phyloP scores from a whole-genome alignment of 352 stramenopile genomes.

The Phytophthora pistaciae region DNA sequence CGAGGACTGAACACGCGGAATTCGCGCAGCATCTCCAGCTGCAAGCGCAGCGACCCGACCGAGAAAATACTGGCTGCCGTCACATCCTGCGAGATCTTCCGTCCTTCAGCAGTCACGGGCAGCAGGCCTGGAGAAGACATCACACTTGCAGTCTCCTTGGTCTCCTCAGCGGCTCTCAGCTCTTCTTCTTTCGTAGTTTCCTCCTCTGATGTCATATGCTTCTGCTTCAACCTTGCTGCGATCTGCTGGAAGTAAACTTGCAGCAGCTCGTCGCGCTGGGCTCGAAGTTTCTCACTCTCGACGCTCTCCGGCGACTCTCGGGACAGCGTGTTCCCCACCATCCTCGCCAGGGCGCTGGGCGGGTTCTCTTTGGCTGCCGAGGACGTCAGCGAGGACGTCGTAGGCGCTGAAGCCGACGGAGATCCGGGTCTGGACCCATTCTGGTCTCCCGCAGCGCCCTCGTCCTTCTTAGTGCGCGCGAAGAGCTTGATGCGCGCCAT shows the following conservation, averaged over 20 bases:
- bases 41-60: conserved; percentile 63
- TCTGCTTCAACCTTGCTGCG: conserved; percentile 22
- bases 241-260: conserved; percentile 53
- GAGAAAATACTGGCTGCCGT: conserved; percentile 53
- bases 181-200: background rate
- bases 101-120: background rate
- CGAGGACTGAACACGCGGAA: conserved; percentile 50
- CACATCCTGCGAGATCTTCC: conserved; percentile 25
- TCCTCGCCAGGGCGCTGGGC: conserved; percentile 44
- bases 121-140: background rate
- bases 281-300: conserved; percentile 42
- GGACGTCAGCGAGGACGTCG: conserved; percentile 1
- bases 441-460: background rate
- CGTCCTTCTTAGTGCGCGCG: conserved; percentile 14
- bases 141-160: background rate
- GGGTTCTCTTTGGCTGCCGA: conserved; percentile 33
- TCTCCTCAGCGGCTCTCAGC: background rate
- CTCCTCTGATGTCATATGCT: background rate
- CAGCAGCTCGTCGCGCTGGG: conserved; percentile 51
- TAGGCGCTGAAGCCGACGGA: conserved; percentile 6
- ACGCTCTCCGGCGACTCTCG: conserved; percentile 47
- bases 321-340: conserved; percentile 50
- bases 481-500: conserved; percentile 69
- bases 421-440: conserved; percentile 15
- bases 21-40: conserved; percentile 74